Base-by-base conservation (phyloP, 208 protist species). In the Wallacemonas sp. region DNA sequence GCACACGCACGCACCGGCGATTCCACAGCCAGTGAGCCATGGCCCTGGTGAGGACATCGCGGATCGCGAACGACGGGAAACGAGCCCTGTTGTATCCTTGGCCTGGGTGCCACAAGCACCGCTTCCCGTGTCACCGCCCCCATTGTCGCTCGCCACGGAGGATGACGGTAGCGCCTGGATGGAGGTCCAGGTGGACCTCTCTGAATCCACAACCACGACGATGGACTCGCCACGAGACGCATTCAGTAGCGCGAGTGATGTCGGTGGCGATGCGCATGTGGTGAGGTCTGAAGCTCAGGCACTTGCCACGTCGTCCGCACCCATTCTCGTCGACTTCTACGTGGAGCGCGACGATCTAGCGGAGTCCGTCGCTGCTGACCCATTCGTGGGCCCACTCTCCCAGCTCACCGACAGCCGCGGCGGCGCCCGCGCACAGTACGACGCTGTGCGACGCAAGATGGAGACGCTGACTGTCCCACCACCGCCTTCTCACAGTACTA, bases 241-340 rank as follows among this genome's bases (percentile, higher is more conserved):
- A n/a, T n/a, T n/a, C n/a, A n/a, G n/a, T n/a, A n/a, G n/a, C n/a
- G n/a, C n/a, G n/a, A n/a, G n/a, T n/a, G n/a, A n/a, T n/a, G n/a
- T n/a, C n/a, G n/a, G n/a, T 47, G 41, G 5, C 6, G 5, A n/a
- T 21, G n/a, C n/a, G 17, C 5, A 21, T n/a, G 41, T 6, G 11
- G 41, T 14, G n/a, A 9, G 11, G 11, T 23, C 41, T 6, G 17
- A 47, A 9, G 41, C 41, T 14, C 16, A 47, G 11, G 21, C 21
- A n/a, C 11, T n/a, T 6, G 41, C 36, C 9, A 8, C 41, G 41
- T 47, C 47, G 3, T 5, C n/a, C 14, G 52, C 39, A 29, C 41
- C 41, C 5, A 36, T 63, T 6, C 41, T 49, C 17, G 36, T 63
- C 12, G 41, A 63, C 38, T 63, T 49, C 48, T 63, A 46, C 36